Percentiles rank a stretch among this genome's conserved stretches.
Evolutionary conservation across 176 grass and related monocot genomes (phyloP).

Genomic region (Panicum miliaceum): DNA sequence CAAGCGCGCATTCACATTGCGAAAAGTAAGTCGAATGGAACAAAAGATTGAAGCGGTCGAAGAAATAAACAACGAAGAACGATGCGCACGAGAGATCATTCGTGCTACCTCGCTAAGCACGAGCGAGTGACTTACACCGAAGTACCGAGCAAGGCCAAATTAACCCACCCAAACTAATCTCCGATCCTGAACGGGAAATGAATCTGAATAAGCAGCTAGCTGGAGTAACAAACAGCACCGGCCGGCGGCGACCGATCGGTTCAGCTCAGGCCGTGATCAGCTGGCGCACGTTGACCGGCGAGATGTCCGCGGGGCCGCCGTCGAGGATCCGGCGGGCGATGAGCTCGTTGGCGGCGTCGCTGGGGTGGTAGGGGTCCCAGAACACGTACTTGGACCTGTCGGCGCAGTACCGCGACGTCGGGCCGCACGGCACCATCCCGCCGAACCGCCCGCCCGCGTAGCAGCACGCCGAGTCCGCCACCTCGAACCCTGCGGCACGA

Average conservation of each 20-base stretch:
- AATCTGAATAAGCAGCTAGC: background rate
- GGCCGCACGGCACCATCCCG: conserved; percentile 74
- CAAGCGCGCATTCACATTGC: background rate
- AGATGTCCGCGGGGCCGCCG: conserved; percentile 57
- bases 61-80: no score
- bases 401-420: conserved; percentile 51
- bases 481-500: conserved; percentile 57
- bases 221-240: no score
- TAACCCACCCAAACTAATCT: background rate
- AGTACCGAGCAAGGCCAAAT: background rate
- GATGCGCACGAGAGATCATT: no score
- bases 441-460: conserved; percentile 59
- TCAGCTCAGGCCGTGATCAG: conserved; percentile 18
- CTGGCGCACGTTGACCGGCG: conserved; percentile 66
- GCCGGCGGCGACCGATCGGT: background rate
- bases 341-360: conserved; percentile 70
- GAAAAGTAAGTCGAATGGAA: background rate
- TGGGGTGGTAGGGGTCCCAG: conserved; percentile 88
- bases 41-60: no score
- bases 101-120: background rate
- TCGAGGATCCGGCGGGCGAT: conserved; percentile 67
- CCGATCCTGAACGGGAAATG: background rate
- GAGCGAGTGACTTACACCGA: background rate
- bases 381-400: conserved; percentile 89
- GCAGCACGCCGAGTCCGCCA: conserved; percentile 81